These are phyloP conservation scores for Tolypocladium amazonense DNA, from an alignment of 2,329 filamentous ascomycete genomes.

Conservation along the genomic window DNA sequence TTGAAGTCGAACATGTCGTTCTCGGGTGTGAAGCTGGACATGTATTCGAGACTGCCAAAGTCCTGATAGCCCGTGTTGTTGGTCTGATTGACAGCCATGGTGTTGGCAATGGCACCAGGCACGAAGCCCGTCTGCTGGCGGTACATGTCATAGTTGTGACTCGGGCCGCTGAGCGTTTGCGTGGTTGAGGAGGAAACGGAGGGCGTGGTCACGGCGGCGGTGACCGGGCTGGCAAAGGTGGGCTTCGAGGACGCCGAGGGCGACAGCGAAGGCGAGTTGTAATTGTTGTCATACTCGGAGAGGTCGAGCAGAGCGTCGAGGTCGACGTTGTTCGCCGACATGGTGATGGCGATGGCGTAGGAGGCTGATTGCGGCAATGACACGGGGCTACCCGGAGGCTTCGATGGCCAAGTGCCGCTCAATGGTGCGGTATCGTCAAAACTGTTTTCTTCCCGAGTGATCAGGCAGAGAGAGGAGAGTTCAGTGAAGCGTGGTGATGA, in stretches of 20 bases:
- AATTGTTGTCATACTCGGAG: constrained; percentile 50
- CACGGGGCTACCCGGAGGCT: background rate
- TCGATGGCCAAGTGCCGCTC: background rate
- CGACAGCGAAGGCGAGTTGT: constrained; percentile 51
- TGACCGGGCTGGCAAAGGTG: constrained; percentile 39
- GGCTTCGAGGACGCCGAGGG: constrained; percentile 42
- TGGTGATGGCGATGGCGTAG: constrained; percentile 5
- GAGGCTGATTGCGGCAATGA: background rate
- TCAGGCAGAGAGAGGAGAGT: background rate
- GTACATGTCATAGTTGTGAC: constrained; percentile 91
- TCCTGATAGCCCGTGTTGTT: constrained; percentile 44
- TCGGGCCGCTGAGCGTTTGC: constrained; percentile 64
- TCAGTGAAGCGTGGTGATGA: background rate
- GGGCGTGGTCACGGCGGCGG: constrained; percentile 44
- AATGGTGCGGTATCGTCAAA: background rate
- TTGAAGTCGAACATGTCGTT: constrained; percentile 66
- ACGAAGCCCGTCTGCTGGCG: constrained; percentile 92
- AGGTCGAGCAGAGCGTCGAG: constrained; percentile 51
- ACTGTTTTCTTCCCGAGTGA: background rate
- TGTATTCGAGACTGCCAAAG: constrained; percentile 37
- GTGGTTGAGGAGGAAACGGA: constrained; percentile 43
- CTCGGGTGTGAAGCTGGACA: constrained; percentile 46
- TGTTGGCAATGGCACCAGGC: constrained; percentile 69
- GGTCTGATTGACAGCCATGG: constrained; percentile 64
- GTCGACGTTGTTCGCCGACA: constrained; percentile 35